These are phyloP conservation scores for Plantago lanceolata DNA, from an alignment of 305 asterid genomes.

Conservation along the genomic window DNA sequence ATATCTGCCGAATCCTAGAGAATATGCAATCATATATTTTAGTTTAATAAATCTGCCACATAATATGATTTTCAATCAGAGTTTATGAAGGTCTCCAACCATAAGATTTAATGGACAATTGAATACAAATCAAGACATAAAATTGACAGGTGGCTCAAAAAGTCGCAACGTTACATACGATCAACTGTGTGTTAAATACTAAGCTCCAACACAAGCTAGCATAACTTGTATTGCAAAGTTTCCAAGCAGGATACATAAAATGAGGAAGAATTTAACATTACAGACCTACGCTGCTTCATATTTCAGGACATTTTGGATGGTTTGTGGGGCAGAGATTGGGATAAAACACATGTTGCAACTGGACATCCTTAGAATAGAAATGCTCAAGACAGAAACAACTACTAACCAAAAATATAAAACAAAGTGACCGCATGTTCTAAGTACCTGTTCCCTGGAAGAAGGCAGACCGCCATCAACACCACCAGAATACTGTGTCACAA, in stretches of 20 bases:
- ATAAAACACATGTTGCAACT: background rate
- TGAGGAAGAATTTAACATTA: no score
- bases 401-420: background rate
- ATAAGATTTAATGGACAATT: background rate
- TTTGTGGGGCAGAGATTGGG: background rate
- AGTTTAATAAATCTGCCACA: no score
- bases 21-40: conserved; percentile 16
- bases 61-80: background rate
- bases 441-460: conserved; percentile 49
- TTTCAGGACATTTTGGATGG: background rate
- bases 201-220: no score
- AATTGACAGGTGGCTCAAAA: no score
- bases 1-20: conserved; percentile 41
- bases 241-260: no score
- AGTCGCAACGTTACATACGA: no score
- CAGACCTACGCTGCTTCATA: conserved; percentile 1
- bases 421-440: conserved; percentile 1
- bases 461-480: conserved; percentile 43
- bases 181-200: no score
- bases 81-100: no score
- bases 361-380: background rate
- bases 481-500: conserved; percentile 43
- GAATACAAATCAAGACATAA: background rate
- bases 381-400: no score
- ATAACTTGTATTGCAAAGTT: no score